A percentile compares a stretch with the other conserved stretches of the same genome.
phyloP scores from a whole-genome alignment of 768 basidiomycete species.

The Kwoniella bestiolae region DNA sequence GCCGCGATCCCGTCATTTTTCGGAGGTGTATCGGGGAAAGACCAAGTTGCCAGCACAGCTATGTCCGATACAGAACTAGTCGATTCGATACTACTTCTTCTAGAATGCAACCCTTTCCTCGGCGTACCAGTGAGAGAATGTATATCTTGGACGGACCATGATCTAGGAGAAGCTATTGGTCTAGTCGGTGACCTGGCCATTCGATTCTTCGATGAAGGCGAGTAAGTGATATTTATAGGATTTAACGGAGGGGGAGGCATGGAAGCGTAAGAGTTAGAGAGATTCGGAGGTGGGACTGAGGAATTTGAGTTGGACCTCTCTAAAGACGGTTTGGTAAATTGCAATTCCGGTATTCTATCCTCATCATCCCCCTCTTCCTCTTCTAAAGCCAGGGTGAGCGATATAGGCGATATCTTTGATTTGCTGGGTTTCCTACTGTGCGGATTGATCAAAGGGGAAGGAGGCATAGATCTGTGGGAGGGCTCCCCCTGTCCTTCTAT shows the following conservation, averaged over 20 bases:
- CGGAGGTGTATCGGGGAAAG: conserved; percentile 22
- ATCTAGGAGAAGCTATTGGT: conserved; percentile 10
- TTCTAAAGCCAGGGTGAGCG: conserved; percentile 1
- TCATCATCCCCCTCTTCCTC: background rate
- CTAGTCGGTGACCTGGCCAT: background rate
- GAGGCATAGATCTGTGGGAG: conserved; percentile 9
- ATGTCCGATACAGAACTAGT: conserved; percentile 29
- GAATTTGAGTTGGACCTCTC: conserved; percentile 7
- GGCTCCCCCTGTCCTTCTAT: conserved; percentile 18
- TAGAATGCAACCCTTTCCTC: conserved; percentile 5
- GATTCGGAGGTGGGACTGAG: conserved; percentile 7
- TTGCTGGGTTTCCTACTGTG: background rate
- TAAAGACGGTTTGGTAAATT: conserved; percentile 1
- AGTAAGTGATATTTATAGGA: conserved; percentile 18
- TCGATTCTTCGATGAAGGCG: conserved; percentile 1
- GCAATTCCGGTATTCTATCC: background rate
- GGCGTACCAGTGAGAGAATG: background rate
- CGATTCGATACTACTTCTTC: conserved; percentile 17
- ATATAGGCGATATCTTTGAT: conserved; percentile 6
- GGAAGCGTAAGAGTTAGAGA: background rate
- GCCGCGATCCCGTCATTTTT: background rate
- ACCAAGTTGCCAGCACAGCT: conserved; percentile 35
- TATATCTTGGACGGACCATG: conserved; percentile 23
- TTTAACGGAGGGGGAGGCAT: conserved; percentile 15
- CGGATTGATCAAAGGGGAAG: conserved; percentile 22